These are phyloP conservation scores for Suhomyces xylopsoci DNA, from an alignment of 805 yeast genomes.

Conservation along the genomic window DNA sequence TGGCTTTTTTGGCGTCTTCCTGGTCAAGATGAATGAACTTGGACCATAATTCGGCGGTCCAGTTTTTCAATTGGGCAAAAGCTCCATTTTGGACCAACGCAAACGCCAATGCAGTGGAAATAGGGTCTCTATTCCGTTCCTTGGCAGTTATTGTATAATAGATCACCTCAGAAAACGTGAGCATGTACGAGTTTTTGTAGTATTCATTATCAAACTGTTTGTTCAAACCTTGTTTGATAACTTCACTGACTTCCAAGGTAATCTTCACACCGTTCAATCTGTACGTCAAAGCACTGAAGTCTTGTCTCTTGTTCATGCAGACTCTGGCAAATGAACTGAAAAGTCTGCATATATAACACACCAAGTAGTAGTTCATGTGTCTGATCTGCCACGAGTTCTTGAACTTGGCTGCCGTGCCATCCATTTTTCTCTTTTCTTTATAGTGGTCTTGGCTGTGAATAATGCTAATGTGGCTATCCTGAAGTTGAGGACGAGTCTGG, in stretches of 20 bases:
- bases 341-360: conserved; percentile 40
- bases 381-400: conserved; percentile 62
- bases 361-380: conserved; percentile 47
- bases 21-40: conserved; percentile 15
- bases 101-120: conserved; percentile 42
- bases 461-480: conserved; percentile 41
- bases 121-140: conserved; percentile 20
- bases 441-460: conserved; percentile 41
- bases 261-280: conserved; percentile 42
- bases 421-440: conserved; percentile 31
- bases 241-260: conserved; percentile 28
- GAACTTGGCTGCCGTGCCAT: conserved; percentile 53
- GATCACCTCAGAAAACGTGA: conserved; percentile 37
- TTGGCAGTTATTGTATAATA: conserved; percentile 25
- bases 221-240: conserved; percentile 25
- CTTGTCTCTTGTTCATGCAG: conserved; percentile 49
- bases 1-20: conserved; percentile 17
- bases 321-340: conserved; percentile 44
- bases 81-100: conserved; percentile 54
- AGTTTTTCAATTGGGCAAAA: conserved; percentile 30
- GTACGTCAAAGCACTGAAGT: conserved; percentile 27
- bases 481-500: conserved; percentile 39
- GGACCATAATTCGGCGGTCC: conserved; percentile 21
- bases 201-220: conserved; percentile 16
- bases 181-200: conserved; percentile 23